Evolutionary conservation across 2,329 filamentous ascomycete genomes (phyloP).

Genomic region (Helotiales sp.): DNA sequence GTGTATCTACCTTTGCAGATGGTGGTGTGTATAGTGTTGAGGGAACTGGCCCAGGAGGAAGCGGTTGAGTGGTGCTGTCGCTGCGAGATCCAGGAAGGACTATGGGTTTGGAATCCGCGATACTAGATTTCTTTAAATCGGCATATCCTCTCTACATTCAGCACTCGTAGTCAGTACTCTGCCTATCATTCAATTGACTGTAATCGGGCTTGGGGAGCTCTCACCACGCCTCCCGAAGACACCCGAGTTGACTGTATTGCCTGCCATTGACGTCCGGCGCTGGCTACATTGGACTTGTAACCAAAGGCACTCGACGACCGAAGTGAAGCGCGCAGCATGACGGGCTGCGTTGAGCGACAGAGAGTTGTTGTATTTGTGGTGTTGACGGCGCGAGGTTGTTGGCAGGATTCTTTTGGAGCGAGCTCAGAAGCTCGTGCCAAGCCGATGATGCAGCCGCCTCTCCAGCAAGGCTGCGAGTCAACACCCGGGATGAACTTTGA

Average conservation of each 20-base stretch:
- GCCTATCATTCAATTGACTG: conserved; percentile 20
- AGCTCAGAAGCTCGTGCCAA: conserved; percentile 26
- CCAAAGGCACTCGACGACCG: conserved; percentile 66
- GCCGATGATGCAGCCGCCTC: conserved; percentile 23
- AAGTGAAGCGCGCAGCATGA: conserved; percentile 73
- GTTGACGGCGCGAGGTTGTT: conserved; percentile 30
- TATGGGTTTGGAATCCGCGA: conserved; percentile 54
- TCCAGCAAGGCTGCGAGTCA: conserved; percentile 29
- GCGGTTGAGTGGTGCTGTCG: conserved; percentile 44
- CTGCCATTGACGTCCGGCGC: conserved; percentile 64
- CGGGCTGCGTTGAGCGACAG: conserved; percentile 49
- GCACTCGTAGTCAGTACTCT: conserved; percentile 31
- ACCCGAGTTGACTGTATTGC: conserved; percentile 48
- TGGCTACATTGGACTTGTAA: conserved; percentile 58
- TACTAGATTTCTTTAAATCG: conserved; percentile 56
- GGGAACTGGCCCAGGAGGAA: conserved; percentile 42
- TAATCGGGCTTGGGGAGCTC: conserved; percentile 27
- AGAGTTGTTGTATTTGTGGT: conserved; percentile 34
- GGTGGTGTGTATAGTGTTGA: conserved; percentile 26
- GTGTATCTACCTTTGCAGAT: conserved; percentile 36
- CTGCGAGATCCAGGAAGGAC: conserved; percentile 57
- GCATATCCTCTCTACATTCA: conserved; percentile 60
- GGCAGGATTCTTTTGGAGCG: conserved; percentile 26
- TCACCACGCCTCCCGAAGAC: conserved; percentile 45
- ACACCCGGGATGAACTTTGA: neutral